Percentiles rank a stretch among this genome's conserved stretches.
These are phyloP conservation scores for Marasmius tenuissimus DNA, from an alignment of 1,284 basidiomycete species.

Conservation along the genomic window DNA sequence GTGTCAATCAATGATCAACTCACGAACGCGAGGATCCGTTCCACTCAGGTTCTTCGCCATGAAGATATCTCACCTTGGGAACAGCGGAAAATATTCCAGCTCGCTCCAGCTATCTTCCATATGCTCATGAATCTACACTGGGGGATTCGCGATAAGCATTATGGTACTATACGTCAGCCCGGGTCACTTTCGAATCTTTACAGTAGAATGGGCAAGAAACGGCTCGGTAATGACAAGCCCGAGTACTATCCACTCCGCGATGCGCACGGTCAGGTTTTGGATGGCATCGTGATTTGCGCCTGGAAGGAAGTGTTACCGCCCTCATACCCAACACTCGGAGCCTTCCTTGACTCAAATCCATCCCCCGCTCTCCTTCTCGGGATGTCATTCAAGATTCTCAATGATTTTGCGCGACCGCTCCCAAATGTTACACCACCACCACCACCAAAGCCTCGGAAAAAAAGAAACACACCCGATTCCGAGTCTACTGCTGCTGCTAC, in stretches of 20 bases:
- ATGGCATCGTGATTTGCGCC: slow-evolving; percentile 17
- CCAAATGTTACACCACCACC: slow-evolving; percentile 3
- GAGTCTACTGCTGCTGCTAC: too few species aligned
- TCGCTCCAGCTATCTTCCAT: slow-evolving; percentile 28
- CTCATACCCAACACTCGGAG: too few species aligned
- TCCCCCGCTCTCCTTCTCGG: neutral
- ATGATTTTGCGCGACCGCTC: slow-evolving; percentile 12
- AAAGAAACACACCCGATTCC: slow-evolving; percentile 4
- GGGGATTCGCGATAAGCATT: slow-evolving; percentile 16
- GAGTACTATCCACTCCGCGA: slow-evolving; percentile 22
- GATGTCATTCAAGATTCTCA: slow-evolving; percentile 6
- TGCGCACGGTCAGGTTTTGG: slow-evolving; percentile 17
- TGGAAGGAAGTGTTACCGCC: too few species aligned
- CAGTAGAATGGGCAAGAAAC: slow-evolving; percentile 16
- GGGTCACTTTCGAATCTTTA: slow-evolving; percentile 22
- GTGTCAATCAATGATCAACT: slow-evolving; percentile 24
- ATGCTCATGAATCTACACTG: slow-evolving; percentile 28
- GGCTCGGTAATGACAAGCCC: slow-evolving; percentile 20
- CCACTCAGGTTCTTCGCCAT: neutral
- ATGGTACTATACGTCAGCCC: slow-evolving; percentile 5
- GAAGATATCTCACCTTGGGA: slow-evolving; percentile 23
- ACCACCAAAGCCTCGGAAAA: slow-evolving; percentile 3
- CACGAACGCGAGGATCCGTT: slow-evolving; percentile 23
- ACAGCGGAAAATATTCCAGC: slow-evolving; percentile 21
- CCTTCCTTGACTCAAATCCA: neutral